Evolutionary conservation across 2,329 filamentous ascomycete species (phyloP).

Genomic region (Trichoderma lentiforme): DNA sequence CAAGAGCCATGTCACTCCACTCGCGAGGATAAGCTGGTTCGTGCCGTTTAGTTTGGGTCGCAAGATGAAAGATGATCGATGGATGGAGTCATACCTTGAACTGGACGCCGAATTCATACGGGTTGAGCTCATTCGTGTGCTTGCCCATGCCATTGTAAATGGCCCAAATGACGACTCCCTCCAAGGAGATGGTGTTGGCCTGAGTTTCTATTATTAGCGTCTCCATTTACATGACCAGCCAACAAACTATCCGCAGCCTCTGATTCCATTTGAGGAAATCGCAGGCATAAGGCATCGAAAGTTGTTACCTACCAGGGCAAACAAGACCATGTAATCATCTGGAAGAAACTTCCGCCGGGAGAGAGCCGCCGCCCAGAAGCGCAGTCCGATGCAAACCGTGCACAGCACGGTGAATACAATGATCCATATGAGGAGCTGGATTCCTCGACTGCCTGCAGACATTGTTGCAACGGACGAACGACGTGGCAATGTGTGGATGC

Average conservation of each 20-base stretch:
- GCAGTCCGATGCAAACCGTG: slow-evolving; percentile 20
- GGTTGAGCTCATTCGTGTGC: background rate
- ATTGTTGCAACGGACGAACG: background rate
- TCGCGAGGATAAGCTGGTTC: background rate
- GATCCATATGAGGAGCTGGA: slow-evolving; percentile 12
- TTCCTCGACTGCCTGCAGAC: background rate
- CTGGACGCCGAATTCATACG: background rate
- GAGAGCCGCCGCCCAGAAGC: slow-evolving; percentile 26
- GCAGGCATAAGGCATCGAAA: background rate
- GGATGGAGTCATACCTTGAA: background rate
- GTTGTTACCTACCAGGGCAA: slow-evolving; percentile 24
- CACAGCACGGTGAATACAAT: slow-evolving; percentile 22
- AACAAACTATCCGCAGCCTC: background rate
- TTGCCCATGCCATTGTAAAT: background rate
- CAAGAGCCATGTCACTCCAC: background rate
- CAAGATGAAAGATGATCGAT: background rate
- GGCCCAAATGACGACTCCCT: background rate
- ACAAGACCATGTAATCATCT: slow-evolving; percentile 23
- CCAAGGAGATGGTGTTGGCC: background rate
- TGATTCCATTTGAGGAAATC: background rate
- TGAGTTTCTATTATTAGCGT: background rate
- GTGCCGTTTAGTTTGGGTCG: background rate
- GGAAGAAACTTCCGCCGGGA: background rate
- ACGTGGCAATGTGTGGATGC: background rate
- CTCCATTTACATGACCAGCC: background rate